Evolutionary conservation across 2,329 filamentous ascomycete genomes (phyloP), one percentile per base, ranked within the genome.

Genomic region (Ascochyta pisi): DNA sequence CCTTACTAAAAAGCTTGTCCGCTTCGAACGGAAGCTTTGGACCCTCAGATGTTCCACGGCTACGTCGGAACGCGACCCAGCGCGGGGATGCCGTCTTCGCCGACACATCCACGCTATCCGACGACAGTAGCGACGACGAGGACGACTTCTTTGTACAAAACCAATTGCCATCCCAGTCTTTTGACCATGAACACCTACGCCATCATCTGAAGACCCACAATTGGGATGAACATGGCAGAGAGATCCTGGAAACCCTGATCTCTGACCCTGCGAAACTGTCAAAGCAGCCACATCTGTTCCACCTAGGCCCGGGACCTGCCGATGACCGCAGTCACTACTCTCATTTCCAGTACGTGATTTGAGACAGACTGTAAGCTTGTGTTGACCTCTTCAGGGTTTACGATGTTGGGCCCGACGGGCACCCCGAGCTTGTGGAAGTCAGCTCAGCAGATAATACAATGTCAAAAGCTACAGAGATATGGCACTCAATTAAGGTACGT

Each of bases 321-420:
- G 77, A 77, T 3, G 81, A 82, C 54, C 63, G 71, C 13, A 73
- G 67, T 22, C 70, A 78, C 48, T 73, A 73, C 50, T 80, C 81
- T 3, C 83, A 83, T 15, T 84, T 84, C 58, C 83, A 85, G 60
- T 57, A 50, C 15, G 42, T 49, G 29, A 10, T 12, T 12, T 13
- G 2, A 26, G 3, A 34, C 26, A 13, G 12, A 10, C 23, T 33
- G 9, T 26, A n/a, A 7, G 13, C n/a, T 6, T 37, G 15, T 50
- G 15, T 29, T 58, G 23, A 59, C 10, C n/a, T 4, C 12, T 37
- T 2, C 34, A 56, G 52, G 22, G 80, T 86, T 4, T 86, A 84
- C 62, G 84, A 86, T 58, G 76, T 87, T 12, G 78, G 77, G 0
- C 69, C 70, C 4, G 79, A 84, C 50, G 81, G 81, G 2, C 62